Conservation (phyloP, 192 early-diverging fungal species). For the Backusella liffmaniae region DNA sequence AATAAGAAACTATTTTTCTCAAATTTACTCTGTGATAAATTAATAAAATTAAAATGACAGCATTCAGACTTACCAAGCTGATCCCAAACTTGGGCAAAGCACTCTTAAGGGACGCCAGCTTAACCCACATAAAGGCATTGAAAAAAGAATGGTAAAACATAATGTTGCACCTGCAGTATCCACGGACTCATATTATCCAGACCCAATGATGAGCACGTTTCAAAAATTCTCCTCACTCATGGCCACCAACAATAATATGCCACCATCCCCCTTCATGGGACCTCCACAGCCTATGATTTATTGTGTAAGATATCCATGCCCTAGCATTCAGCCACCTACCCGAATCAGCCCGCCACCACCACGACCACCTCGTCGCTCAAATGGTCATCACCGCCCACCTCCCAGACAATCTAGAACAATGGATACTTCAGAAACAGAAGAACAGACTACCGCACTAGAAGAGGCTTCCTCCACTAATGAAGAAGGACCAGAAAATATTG, state of each 20-base stretch:
- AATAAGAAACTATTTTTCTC: neutral
- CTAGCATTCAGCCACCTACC: neutral
- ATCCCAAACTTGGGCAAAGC: neutral
- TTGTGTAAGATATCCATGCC: neutral
- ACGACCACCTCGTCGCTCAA: neutral
- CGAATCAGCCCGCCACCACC: neutral
- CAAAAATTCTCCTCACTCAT: neutral
- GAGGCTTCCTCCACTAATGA: neutral
- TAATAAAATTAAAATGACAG: neutral
- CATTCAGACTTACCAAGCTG: neutral
- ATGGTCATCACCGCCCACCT: neutral
- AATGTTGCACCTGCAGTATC: neutral
- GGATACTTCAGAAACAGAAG: neutral
- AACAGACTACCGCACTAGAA: neutral
- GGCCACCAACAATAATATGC: neutral
- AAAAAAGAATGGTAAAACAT: slow-evolving; percentile 4
- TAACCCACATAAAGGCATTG: neutral
- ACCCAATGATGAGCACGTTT: neutral
- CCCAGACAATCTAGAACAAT: neutral
- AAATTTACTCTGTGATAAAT: neutral
- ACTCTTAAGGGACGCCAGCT: neutral
- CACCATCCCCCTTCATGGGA: neutral
- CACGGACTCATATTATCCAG: neutral
- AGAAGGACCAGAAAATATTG: neutral
- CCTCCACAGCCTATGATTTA: neutral